Percentiles rank a stretch among this genome's conserved stretches.
Evolutionary conservation across 257 asterid genomes (phyloP).

Genomic region (Capsicum pubescens): DNA sequence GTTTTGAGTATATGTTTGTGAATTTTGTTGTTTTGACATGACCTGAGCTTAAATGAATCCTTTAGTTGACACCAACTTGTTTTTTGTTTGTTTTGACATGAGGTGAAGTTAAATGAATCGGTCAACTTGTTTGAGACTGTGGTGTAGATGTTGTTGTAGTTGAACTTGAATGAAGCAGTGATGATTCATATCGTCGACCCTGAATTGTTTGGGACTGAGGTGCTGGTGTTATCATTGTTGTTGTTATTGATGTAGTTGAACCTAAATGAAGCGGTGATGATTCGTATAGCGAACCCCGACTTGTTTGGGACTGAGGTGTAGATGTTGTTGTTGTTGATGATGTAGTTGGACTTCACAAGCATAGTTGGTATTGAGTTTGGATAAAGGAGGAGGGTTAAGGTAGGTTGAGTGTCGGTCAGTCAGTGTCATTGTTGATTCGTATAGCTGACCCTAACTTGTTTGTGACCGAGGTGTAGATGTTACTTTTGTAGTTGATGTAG

Average conservation of each 20-base stretch:
- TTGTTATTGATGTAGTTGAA: too few species aligned
- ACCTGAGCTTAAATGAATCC: too few species aligned
- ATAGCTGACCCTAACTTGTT: background rate
- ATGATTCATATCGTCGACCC: too few species aligned
- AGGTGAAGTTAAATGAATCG: too few species aligned
- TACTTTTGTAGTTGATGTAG: background rate
- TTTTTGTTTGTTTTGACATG: constrained; percentile 37
- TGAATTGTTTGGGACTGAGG: too few species aligned
- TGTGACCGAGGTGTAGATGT: background rate
- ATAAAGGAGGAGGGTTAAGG: background rate
- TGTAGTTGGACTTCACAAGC: background rate
- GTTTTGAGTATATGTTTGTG: too few species aligned
- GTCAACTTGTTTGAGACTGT: background rate
- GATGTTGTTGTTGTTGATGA: background rate
- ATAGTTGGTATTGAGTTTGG: background rate
- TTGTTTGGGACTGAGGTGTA: background rate
- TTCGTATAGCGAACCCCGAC: background rate
- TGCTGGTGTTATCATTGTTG: too few species aligned
- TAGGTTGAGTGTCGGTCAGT: background rate
- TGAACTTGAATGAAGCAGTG: background rate
- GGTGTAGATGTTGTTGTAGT: background rate
- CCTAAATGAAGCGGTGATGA: background rate
- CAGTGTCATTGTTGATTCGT: background rate
- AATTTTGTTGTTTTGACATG: too few species aligned
- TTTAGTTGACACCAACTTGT: too few species aligned